Evolutionary conservation across 2,329 filamentous ascomycete genomes (phyloP).

Genomic region (Pseudogymnoascus pannorum): DNA sequence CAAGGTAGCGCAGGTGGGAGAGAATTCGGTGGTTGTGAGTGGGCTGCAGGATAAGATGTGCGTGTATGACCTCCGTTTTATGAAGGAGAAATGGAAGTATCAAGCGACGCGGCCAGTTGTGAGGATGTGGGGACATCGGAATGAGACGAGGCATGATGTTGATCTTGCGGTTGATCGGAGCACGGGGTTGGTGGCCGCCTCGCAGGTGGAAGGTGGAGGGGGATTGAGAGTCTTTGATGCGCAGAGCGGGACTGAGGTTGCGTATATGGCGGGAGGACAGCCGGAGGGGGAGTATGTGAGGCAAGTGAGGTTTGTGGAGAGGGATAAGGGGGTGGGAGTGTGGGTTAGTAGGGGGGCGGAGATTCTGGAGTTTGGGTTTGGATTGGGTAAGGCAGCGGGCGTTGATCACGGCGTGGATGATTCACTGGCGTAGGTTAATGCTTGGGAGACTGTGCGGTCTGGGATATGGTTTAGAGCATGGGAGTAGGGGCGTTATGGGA

Average conservation of each 20-base stretch:
- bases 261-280: neutral
- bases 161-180: conserved; percentile 45
- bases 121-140: conserved; percentile 43
- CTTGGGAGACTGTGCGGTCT: neutral
- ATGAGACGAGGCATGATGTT: conserved; percentile 39
- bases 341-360: neutral
- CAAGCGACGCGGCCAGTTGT: conserved; percentile 34
- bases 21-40: conserved; percentile 45
- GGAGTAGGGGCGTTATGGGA: neutral
- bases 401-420: no score
- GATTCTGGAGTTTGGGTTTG: neutral
- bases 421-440: neutral
- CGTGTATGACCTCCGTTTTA: conserved; percentile 50
- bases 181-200: conserved; percentile 46
- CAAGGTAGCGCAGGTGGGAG: conserved; percentile 42
- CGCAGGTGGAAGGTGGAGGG: conserved; percentile 37
- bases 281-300: neutral
- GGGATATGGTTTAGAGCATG: neutral
- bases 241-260: neutral
- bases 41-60: conserved; percentile 43
- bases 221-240: conserved; percentile 7
- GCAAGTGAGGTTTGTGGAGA: neutral
- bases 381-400: no score
- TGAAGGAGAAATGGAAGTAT: conserved; percentile 13
- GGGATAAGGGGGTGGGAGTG: neutral